Evolutionary conservation across 2,329 filamentous ascomycete genomes (phyloP).

Genomic region (Fragosphaeria purpurea): DNA sequence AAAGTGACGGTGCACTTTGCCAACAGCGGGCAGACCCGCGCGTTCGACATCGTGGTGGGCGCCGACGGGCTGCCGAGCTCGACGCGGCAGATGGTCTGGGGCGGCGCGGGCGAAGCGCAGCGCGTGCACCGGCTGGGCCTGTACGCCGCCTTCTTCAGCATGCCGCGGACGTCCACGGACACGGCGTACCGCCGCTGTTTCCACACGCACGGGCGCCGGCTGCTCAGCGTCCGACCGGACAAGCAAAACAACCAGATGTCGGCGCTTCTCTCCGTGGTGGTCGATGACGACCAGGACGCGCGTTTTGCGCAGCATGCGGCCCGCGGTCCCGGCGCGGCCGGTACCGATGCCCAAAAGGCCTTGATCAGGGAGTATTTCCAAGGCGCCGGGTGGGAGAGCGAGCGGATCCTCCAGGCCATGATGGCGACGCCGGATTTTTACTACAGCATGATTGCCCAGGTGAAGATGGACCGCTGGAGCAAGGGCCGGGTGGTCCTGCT

Average conservation of each 20-base stretch:
- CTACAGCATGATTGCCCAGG: conserved; percentile 29
- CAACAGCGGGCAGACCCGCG: conserved; percentile 27
- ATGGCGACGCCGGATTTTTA: conserved; percentile 20
- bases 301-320: conserved; percentile 12
- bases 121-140: conserved; percentile 20
- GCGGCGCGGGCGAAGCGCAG: conserved; percentile 16
- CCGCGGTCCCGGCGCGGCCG: conserved; percentile 6
- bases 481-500: conserved; percentile 29
- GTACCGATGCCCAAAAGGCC: neutral
- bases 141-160: conserved; percentile 31
- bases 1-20: conserved; percentile 29
- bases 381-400: conserved; percentile 35
- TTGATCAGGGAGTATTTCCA: conserved; percentile 23
- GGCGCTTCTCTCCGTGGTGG: conserved; percentile 2
- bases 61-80: conserved; percentile 44
- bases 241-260: conserved; percentile 11
- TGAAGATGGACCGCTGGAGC: conserved; percentile 28
- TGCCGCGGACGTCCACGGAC: conserved; percentile 20
- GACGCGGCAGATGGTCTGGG: conserved; percentile 30
- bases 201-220: conserved; percentile 24
- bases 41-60: conserved; percentile 43
- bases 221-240: conserved; percentile 28
- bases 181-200: conserved; percentile 25
- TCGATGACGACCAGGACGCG: conserved; percentile 15
- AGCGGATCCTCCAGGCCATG: conserved; percentile 27